Base-by-base conservation (phyloP, 2,329 filamentous ascomycete genomes). In the Raffaelea ambrosiae region DNA sequence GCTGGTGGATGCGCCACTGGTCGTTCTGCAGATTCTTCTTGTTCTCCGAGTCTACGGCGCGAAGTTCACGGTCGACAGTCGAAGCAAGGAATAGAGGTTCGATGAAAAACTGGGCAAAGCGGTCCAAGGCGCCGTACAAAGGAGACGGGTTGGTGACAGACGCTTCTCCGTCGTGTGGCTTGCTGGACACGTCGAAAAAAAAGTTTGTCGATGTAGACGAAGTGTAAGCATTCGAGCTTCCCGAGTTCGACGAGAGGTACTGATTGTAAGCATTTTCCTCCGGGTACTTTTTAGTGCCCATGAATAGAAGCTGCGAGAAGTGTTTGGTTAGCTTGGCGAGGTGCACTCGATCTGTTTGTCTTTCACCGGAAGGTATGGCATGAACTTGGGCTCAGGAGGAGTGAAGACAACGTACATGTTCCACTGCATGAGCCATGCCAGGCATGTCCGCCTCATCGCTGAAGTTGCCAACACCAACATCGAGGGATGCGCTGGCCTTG, bases 221-320 rank as follows among this genome's bases (percentile, higher is more conserved):
- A 1, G 93, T 98, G 65, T 95, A 97, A 48, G 93, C 93, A 64
- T 98, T 98, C 23, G 90, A 95, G 61, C 84, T 82, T 48, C 93
- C 93, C 10, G 89, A 95, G 64, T 96, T 85, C 51, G 87, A 77
- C 45, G 89, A 86, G 47, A 98, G 79, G 64, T 95, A 98, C 62
- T 91, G 84, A 60, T 88, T 88, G 72, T 98, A 98, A 55, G 86
- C 91, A 65, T 98, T 97, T 68, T 96, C 91, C 62, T 84, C 79
- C 1, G 93, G 93, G 61, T 93, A 98, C 79, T 97, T 98, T 66
- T 95, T 85, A 8, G 93, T 98, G 44, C 93, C 93, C 93, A 98
- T 97, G 71, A 98, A 98, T 21, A 98, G 72, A 54, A 96, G 71
- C 75, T 83, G 53, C 8, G 4, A 49, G 22, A 23, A n/a, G 14